Evolutionary conservation across 495 filamentous ascomycete species (phyloP), one percentile per base, ranked within the genome.

Genomic region (Penicillium cinerascens): DNA sequence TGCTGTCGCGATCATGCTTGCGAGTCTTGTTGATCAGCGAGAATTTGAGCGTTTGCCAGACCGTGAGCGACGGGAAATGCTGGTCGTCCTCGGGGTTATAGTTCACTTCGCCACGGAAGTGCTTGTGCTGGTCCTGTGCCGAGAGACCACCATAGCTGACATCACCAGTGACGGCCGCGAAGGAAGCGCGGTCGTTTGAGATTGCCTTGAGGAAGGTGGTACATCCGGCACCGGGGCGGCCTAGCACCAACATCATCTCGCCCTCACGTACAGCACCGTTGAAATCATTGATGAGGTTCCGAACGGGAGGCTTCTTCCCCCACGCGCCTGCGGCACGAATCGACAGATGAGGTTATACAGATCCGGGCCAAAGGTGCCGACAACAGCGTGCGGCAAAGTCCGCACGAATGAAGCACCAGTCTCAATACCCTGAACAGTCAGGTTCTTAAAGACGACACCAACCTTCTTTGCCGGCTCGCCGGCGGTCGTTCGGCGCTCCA

Each of bases 281-380:
- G 61, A 92, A 91, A 58, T 91, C 85, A 60, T 88, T 69, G 48
- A 92, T 82, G 42, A 95, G 64, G 7, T 81, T 84, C 56, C 73
- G 76, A 55, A 76, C 81, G 54, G 74, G 73, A 9, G 66, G 71
- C 42, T 72, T 70, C 54, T 70, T 75, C 8, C 74, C 76, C 23
- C 71, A 11, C 72, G 82, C 15, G 91, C 60, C n/a, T 68, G 70
- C 0, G 89, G 87, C 36, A 91, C 72, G 56, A 83, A 87, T 5
- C 73, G 65, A 37, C 79, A 78, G 21, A 92, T 53, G n/a, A 88
- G 71, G 15, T 74, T 76, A 58, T 91, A 95, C 11, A 92, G 64
- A 71, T 95, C 89, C 0, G 88, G 89, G 0, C 89, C 89, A 65
- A 95, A 92, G 0, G 87, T 91, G 4, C 88, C 87, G n/a, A 89